A percentile compares a stretch with the other conserved stretches of the same genome.
Conservation (phyloP, 768 basidiomycete species). For the Lactifluus piperatus region DNA sequence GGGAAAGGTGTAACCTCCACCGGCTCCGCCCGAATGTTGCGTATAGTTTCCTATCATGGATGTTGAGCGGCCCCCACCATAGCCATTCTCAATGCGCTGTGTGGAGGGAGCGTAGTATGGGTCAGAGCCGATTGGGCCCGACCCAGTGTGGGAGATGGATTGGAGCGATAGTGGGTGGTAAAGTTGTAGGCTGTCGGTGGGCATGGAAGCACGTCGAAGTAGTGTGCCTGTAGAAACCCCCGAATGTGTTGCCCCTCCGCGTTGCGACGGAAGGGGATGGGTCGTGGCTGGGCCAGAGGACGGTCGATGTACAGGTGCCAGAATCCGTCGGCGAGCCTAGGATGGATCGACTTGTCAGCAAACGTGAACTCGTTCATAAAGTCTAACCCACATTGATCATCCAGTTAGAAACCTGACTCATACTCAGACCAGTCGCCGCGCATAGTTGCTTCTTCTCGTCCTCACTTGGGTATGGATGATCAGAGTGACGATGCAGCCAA, state of each 20-base stretch:
- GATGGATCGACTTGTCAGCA: conserved; percentile 13
- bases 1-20: conserved; percentile 18
- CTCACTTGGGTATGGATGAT: conserved; percentile 84
- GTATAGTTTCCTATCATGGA: conserved; percentile 11
- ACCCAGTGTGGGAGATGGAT: conserved; percentile 30
- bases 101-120: conserved; percentile 11
- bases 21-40: conserved; percentile 8
- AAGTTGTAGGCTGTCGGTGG: conserved; percentile 61
- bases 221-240: conserved; percentile 20
- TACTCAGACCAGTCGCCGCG: conserved; percentile 76
- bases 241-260: conserved; percentile 17
- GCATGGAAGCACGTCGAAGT: conserved; percentile 54
- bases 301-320: conserved; percentile 72
- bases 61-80: conserved; percentile 6
- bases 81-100: conserved; percentile 18
- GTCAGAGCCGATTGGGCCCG: conserved; percentile 15
- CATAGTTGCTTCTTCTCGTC: conserved; percentile 88
- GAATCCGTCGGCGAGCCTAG: conserved; percentile 73
- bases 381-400: conserved; percentile 71
- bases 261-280: conserved; percentile 48
- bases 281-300: conserved; percentile 72
- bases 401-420: conserved; percentile 89
- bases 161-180: conserved; percentile 77
- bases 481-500: conserved; percentile 81
- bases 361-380: conserved; percentile 6